Base-by-base conservation (phyloP, 2,329 filamentous ascomycete species). In the Dothistroma septosporum region DNA sequence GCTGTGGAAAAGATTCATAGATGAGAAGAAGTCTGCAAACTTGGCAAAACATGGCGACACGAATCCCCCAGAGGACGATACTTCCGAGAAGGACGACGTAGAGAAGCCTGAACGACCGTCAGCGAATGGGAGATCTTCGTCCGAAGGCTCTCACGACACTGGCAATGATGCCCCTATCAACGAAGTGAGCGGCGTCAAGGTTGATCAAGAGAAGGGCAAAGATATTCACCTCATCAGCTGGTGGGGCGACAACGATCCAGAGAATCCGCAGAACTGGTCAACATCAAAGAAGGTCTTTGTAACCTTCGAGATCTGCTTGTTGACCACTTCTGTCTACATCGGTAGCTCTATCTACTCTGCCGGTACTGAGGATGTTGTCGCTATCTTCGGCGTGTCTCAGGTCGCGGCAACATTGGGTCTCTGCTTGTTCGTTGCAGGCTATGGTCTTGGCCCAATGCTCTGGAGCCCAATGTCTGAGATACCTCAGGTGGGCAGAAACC, bases 181-280 rank as follows among this genome's bases (percentile, higher is more conserved):
- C 54, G 65, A 76, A 31, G 70, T 74, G 3, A 80, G 75, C 49
- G 78, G 77, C 21, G 73, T 76, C 9, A 70, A 69, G 32, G 70
- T 82, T 14, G 81, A 84, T 67, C 74, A 77, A 0, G 82, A 84
- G 64, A 84, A 83, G 64, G 81, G 81, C 0, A 75, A 71, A 61
- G 80, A 84, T 68, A 68, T 77, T 8, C 72, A 79, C 57, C 70
- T 85, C 6, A 76, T 85, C 7, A 74, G 77, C 37, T 85, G 82
- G 82, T 81, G 76, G 64, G 79, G 77, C 0, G 73, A 76, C 0
- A 67, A 80, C 59, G 82, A 84, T 65, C 71, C 75, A 4, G 75
- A 64, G 28, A 68, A 67, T 44, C 66, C 65, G 2, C 57, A 62
- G 37, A 78, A 78, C 54, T 78, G 77, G 77, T 69, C 69, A 0